Evolutionary conservation across 2,329 filamentous ascomycete genomes (phyloP).

Genomic region (Furcasterigmium sp.): DNA sequence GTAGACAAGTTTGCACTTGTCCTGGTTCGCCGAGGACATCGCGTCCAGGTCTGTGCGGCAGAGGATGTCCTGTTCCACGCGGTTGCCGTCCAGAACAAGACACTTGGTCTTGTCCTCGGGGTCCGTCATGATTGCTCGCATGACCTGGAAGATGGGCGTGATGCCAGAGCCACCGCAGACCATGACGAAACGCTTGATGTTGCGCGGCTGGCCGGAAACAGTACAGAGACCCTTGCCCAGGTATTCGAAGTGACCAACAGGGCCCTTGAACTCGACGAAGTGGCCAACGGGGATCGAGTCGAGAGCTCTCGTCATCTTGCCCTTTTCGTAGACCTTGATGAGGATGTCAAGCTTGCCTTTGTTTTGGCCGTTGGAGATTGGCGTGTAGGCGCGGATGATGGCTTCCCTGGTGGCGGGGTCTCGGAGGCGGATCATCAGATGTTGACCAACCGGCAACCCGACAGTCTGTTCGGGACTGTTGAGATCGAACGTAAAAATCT

Average conservation of each 20-base stretch:
- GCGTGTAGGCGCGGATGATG: constrained; percentile 84
- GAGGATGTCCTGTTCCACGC: constrained; percentile 74
- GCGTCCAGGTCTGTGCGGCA: constrained; percentile 67
- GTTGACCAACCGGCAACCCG: constrained; percentile 79
- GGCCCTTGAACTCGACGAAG: constrained; percentile 79
- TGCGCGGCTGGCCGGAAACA: constrained; percentile 51
- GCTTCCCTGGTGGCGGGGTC: constrained; percentile 66
- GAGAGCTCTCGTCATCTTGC: constrained; percentile 77
- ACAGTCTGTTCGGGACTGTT: constrained; percentile 65
- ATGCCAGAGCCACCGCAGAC: constrained; percentile 85
- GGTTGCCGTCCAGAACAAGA: constrained; percentile 73
- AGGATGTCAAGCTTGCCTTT: constrained; percentile 67
- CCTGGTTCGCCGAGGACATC: constrained; percentile 46
- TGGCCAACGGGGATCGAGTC: constrained; percentile 68
- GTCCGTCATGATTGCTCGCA: constrained; percentile 68
- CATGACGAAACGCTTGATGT: constrained; percentile 71
- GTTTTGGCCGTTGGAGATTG: constrained; percentile 60
- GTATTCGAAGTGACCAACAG: constrained; percentile 82
- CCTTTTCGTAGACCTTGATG: constrained; percentile 78
- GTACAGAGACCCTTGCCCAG: constrained; percentile 59
- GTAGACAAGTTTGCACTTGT: constrained; percentile 61
- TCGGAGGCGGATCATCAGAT: constrained; percentile 76
- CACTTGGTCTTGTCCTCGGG: constrained; percentile 60
- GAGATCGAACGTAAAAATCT: constrained; percentile 75
- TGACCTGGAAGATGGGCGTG: constrained; percentile 84